A percentile compares a stretch with the other conserved stretches of the same genome.
Evolutionary conservation across 768 basidiomycete species (phyloP).

Genomic region (Suillus paluster): DNA sequence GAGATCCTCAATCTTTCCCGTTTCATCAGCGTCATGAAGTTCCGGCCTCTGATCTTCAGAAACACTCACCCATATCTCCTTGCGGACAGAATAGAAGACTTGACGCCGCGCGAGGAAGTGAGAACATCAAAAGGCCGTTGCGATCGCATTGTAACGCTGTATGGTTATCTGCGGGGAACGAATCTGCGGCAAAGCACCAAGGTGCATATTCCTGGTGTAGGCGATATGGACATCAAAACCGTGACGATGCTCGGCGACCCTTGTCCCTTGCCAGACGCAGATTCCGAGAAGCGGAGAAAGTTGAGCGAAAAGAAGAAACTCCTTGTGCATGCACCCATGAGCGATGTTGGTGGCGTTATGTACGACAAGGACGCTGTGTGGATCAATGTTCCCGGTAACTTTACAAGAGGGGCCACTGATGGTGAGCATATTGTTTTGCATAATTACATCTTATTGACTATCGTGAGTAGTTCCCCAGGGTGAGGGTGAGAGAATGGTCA

Average conservation of each 20-base stretch:
- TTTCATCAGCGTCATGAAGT: constrained; percentile 98
- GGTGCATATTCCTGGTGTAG: constrained; percentile 94
- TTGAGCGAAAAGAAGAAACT: constrained; percentile 95
- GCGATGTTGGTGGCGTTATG: constrained; percentile 93
- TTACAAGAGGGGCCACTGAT: constrained; percentile 75
- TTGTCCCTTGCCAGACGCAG: constrained; percentile 89
- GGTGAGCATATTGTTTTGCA: constrained; percentile 43
- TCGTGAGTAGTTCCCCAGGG: constrained; percentile 67
- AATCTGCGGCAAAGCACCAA: constrained; percentile 76
- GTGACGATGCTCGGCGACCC: constrained; percentile 87
- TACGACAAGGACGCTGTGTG: constrained; percentile 99
- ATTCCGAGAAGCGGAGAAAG: constrained; percentile 89
- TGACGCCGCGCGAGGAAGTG: constrained; percentile 86
- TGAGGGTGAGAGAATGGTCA: constrained; percentile 97
- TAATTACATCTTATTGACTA: not conserved
- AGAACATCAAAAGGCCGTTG: constrained; percentile 83
- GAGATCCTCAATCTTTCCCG: constrained; percentile 96
- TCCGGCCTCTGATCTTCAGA: constrained; percentile 94
- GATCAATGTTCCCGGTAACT: constrained; percentile 96
- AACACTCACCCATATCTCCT: constrained; percentile 95
- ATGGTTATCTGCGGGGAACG: constrained; percentile 93
- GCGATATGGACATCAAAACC: constrained; percentile 79
- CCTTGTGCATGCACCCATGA: constrained; percentile 97
- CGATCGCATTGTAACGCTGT: constrained; percentile 92
- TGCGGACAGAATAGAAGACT: constrained; percentile 92